Evolutionary conservation across 176 grass and related monocot species (phyloP), one percentile per base, ranked within the genome.

Genomic region (Avena eriantha): DNA sequence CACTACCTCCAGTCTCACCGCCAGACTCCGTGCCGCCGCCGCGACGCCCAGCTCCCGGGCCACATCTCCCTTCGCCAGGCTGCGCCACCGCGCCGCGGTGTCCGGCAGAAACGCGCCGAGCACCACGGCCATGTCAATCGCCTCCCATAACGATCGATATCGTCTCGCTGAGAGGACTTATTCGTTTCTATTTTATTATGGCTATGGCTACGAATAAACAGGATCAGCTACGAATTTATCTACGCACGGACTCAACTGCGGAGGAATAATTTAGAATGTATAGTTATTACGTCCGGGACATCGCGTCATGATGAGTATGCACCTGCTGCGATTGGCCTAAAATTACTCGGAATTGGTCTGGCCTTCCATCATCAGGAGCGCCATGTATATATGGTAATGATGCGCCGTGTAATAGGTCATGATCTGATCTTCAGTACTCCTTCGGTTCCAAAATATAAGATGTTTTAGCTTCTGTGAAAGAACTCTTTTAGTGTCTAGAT

Each of bases 41-140:
- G 70, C 70, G 21, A 91, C 84, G 73, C 93, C 82, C 36, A 89
- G 49, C 80, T 63, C 75, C 47, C 21, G 18, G 48, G 89, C 66
- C 75, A 75, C 89, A 35, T 80, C 80, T 24, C 48, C 67, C 24
- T 82, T 39, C 48, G 39, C 80, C 57, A 84, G 18, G 36, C 19
- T 46, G 43, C 80, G 85, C 89, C 84, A 84, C 80, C 76, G 89
- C 80, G 63, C 80, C 74, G 85, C 76, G 35, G 78, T 86, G 50
- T 92, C 82, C 36, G 87, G 84, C 68, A 92, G 83, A 48, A 92
- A 88, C 14, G 87, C 87, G 86, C 78, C 79, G 54, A 89, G 90
- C 90, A 88, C 81, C 87, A 82, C 80, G 53, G 93, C 87, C 84
- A 94, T 92, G 73, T 15, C 39, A 7, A 61, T 47, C 60, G 59